Base-by-base conservation (phyloP, 2,329 filamentous ascomycete species). In the Graphium sp. region DNA sequence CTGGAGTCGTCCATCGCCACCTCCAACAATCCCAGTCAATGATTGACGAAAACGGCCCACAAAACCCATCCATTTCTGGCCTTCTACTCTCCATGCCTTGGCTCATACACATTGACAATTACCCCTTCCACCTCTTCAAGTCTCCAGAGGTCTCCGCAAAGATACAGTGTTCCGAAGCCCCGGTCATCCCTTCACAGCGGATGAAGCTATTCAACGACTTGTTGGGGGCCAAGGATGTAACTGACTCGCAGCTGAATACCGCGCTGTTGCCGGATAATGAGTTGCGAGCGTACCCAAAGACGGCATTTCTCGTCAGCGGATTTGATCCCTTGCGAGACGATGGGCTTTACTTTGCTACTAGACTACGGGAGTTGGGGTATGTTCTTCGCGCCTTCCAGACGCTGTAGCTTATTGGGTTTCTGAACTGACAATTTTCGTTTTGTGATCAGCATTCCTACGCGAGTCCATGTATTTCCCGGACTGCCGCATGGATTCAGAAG, bases 61-160 rank as follows among this genome's bases (percentile, higher is more conserved):
- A n/a, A n/a, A n/a, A n/a, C n/a, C n/a, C n/a, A n/a, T n/a, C n/a
- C n/a, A n/a, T n/a, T n/a, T 47, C 46, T 4, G 63, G 62, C 0
- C 59, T 61, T 35, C 41, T 62, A 0, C 41, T 62, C 3, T 52
- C 51, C 36, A 58, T 62, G 9, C 56, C 57, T 0, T 50, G 47
- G 19, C 30, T 66, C 11, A 46, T 61, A 14, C 40, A 45, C 26
- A 18, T 26, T 4, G 34, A 40, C n/a, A 39, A 35, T 15, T 43
- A 39, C 24, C 44, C 43, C 2, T 41, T 35, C 11, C 39, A 53
- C 7, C 27, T 52, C 29, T 45, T 59, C 30, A 44, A 41, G 13
- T 44, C 46, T 18, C 47, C 38, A 1, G 42, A 47, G 13, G 57
- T 55, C 3, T 56, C 30, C 5, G n/a, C 53, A 4, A 48, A 46